phyloP scores from a whole-genome alignment of 805 yeast species.

The Zygotorulaspora florentina region DNA sequence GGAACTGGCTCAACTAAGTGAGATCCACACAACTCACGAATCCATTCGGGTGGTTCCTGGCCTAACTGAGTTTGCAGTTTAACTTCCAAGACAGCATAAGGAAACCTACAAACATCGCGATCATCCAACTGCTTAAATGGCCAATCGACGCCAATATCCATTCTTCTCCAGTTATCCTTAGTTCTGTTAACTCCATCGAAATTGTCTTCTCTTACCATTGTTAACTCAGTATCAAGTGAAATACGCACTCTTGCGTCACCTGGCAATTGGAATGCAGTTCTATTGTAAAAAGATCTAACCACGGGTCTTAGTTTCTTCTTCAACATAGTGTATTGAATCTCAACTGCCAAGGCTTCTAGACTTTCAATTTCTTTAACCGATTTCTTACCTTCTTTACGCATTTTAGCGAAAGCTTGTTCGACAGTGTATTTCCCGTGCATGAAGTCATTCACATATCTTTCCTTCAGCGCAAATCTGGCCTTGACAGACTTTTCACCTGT shows the following conservation, averaged over 20 bases:
- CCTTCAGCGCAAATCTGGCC: constrained; percentile 91
- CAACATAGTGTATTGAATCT: constrained; percentile 84
- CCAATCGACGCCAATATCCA: constrained; percentile 96
- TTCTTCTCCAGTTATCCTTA: constrained; percentile 93
- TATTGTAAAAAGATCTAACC: constrained; percentile 90
- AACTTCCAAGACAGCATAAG: constrained; percentile 96
- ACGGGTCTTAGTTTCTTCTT: constrained; percentile 88
- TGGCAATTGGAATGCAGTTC: constrained; percentile 98
- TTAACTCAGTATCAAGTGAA: constrained; percentile 91
- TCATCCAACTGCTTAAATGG: constrained; percentile 87
- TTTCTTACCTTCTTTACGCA: constrained; percentile 89
- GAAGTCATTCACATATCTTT: constrained; percentile 82
- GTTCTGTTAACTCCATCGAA: constrained; percentile 92
- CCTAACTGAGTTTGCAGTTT: constrained; percentile 97
- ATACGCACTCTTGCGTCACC: constrained; percentile 99
- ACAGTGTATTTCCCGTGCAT: constrained; percentile 82
- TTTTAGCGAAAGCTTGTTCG: constrained; percentile 83
- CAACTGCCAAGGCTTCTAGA: constrained; percentile 86
- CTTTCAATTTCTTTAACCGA: constrained; percentile 82
- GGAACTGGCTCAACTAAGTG: constrained; percentile 98
- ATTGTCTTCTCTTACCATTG: constrained; percentile 97
- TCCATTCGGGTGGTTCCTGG: constrained; percentile 99
- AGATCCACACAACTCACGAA: constrained; percentile 81
- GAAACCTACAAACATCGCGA: constrained; percentile 85
- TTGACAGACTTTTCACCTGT: constrained; percentile 99